phyloP scores from a whole-genome alignment of 2,329 filamentous ascomycete species.

The Fulvia fulva region DNA sequence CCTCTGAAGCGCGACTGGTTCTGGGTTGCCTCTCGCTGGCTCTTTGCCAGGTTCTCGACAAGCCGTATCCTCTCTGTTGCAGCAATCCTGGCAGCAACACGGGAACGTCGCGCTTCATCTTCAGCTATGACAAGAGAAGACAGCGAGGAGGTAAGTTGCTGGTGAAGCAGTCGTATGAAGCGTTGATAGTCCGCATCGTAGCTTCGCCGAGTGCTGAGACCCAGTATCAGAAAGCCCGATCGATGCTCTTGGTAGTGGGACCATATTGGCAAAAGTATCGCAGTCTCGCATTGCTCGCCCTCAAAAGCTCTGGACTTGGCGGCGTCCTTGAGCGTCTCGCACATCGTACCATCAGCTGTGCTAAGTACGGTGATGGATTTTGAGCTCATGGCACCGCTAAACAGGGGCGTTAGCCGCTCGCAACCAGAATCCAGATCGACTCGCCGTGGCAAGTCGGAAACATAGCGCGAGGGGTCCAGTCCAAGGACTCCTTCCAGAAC shows the following conservation, averaged over 20 bases:
- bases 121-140: slow-evolving; percentile 30
- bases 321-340: neutral
- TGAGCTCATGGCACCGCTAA: neutral
- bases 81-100: slow-evolving; percentile 12
- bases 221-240: slow-evolving; percentile 28
- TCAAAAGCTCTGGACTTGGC: slow-evolving; percentile 1
- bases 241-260: slow-evolving; percentile 15
- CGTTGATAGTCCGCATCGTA: slow-evolving; percentile 33
- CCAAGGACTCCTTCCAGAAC: slow-evolving; percentile 6
- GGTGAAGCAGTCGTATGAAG: slow-evolving; percentile 32
- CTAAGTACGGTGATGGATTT: neutral
- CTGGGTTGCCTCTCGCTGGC: slow-evolving; percentile 22
- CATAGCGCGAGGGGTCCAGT: neutral
- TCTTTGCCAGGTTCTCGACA: slow-evolving; percentile 22
- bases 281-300: slow-evolving; percentile 31
- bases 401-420: slow-evolving; percentile 1
- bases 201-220: slow-evolving; percentile 35
- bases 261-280: slow-evolving; percentile 35
- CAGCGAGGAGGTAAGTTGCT: slow-evolving; percentile 22
- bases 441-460: neutral
- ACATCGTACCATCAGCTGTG: neutral
- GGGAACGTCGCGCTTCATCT: slow-evolving; percentile 12
- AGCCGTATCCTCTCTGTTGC: slow-evolving; percentile 16
- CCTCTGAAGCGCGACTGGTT: slow-evolving; percentile 35
- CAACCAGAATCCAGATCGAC: slow-evolving; percentile 4